A percentile compares a stretch with the other conserved stretches of the same genome.
Evolutionary conservation across 2,329 filamentous ascomycete species (phyloP).

Genomic region (Fusarium sp.): DNA sequence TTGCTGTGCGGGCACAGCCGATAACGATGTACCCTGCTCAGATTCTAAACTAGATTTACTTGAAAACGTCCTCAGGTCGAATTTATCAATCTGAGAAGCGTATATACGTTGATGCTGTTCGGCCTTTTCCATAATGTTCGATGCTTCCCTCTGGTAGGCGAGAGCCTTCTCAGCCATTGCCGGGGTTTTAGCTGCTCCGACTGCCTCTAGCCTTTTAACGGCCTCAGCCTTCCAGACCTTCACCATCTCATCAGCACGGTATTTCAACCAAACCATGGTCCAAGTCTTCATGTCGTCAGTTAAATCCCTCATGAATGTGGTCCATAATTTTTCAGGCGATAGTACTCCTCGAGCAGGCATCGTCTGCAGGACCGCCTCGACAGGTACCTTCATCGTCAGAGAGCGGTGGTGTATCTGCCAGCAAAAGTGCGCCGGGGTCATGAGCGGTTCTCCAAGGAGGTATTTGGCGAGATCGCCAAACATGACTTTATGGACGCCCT

Average conservation of each 20-base stretch:
- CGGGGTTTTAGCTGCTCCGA: slow-evolving; percentile 1
- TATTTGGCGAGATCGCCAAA: too few species aligned
- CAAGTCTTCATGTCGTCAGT: not conserved
- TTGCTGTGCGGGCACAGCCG: slow-evolving; percentile 5
- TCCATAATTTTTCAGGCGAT: too few species aligned
- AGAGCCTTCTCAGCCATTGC: not conserved
- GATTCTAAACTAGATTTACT: slow-evolving; percentile 11
- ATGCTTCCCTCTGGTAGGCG: not conserved
- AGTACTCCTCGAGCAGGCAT: too few species aligned
- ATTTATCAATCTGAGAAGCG: slow-evolving; percentile 4
- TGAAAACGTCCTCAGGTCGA: slow-evolving; percentile 1
- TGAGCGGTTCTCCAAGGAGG: too few species aligned
- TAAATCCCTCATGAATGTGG: slow-evolving; percentile 4
- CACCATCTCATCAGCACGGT: not conserved
- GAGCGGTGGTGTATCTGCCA: too few species aligned
- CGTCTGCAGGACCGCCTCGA: too few species aligned
- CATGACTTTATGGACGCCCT: too few species aligned
- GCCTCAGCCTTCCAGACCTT: not conserved
- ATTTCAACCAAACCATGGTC: slow-evolving; percentile 1
- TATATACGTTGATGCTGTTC: not conserved
- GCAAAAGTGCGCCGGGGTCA: too few species aligned
- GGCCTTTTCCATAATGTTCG: slow-evolving; percentile 1
- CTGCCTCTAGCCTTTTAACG: not conserved
- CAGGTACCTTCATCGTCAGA: too few species aligned
- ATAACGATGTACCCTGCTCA: slow-evolving; percentile 6